Evolutionary conservation across 441 rosid species (phyloP).

Genomic region (Arabidopsis lyrata): DNA sequence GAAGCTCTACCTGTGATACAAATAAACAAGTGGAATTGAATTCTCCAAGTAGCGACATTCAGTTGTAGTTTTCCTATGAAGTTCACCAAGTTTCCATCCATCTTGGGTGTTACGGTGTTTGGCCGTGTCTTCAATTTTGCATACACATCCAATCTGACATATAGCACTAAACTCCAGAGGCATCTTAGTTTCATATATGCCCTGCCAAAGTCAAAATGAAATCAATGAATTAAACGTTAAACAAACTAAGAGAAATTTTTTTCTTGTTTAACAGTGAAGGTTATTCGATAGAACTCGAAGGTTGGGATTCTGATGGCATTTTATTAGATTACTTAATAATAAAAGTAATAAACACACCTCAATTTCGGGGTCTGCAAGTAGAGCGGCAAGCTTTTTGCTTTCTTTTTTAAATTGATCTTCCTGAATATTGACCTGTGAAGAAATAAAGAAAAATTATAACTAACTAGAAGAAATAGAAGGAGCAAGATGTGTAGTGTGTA

Average conservation of each 20-base stretch:
- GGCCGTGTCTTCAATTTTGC: slow-evolving; percentile 83
- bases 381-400: slow-evolving; percentile 83
- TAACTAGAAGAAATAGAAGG: slow-evolving; percentile 22
- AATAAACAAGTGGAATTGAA: slow-evolving; percentile 82
- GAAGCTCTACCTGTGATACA: slow-evolving; percentile 80
- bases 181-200: slow-evolving; percentile 88
- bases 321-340: not conserved
- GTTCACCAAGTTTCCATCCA: slow-evolving; percentile 85
- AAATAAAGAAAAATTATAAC: slow-evolving; percentile 22
- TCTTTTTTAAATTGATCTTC: slow-evolving; percentile 82
- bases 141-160: slow-evolving; percentile 94
- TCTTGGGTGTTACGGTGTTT: slow-evolving; percentile 77
- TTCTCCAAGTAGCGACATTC: slow-evolving; percentile 88
- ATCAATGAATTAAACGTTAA: slow-evolving; percentile 15
- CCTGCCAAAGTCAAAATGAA: slow-evolving; percentile 57
- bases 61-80: slow-evolving; percentile 91
- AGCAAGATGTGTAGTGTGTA: slow-evolving; percentile 20
- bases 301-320: slow-evolving; percentile 34
- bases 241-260: slow-evolving; percentile 14
- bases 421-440: slow-evolving; percentile 52
- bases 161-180: slow-evolving; percentile 83
- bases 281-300: slow-evolving; percentile 7
- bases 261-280: not conserved
- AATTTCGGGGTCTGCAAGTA: slow-evolving; percentile 94
- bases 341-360: slow-evolving; percentile 64